These are phyloP conservation scores for Kwoniella pini DNA, from an alignment of 768 basidiomycete genomes.

Conservation along the genomic window DNA sequence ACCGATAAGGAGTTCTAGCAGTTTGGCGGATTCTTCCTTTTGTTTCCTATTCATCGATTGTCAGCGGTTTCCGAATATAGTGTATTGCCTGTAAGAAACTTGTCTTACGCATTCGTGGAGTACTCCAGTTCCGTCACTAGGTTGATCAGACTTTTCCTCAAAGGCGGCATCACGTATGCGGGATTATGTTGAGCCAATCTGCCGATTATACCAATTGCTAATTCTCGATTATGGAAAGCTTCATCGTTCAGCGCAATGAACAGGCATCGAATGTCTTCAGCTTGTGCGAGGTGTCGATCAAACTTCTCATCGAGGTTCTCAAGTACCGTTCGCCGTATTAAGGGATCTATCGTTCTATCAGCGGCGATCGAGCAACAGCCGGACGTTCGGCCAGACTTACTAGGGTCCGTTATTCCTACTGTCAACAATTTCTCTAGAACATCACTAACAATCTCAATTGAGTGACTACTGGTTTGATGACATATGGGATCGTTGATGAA, in stretches of 20 bases:
- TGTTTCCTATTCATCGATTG: constrained; percentile 42
- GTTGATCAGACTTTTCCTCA: constrained; percentile 93
- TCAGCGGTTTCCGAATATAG: constrained; percentile 15
- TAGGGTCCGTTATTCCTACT: constrained; percentile 93
- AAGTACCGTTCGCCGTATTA: constrained; percentile 82
- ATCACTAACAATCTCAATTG: constrained; percentile 95
- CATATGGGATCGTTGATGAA: constrained; percentile 95
- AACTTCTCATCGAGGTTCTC: constrained; percentile 86
- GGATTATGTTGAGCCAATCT: constrained; percentile 93
- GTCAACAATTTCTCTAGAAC: constrained; percentile 95
- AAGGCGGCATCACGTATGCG: constrained; percentile 96
- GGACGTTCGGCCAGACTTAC: constrained; percentile 57
- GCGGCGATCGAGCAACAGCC: background rate
- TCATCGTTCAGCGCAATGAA: constrained; percentile 98
- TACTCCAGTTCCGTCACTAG: constrained; percentile 96
- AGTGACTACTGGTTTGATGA: constrained; percentile 91
- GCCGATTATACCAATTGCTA: constrained; percentile 88
- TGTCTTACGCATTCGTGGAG: constrained; percentile 80
- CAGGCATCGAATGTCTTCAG: constrained; percentile 94
- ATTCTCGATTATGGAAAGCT: constrained; percentile 85
- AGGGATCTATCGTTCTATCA: constrained; percentile 62
- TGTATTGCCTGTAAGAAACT: constrained; percentile 33
- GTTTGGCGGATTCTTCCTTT: constrained; percentile 83
- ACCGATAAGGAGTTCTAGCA: constrained; percentile 83
- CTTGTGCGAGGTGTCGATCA: constrained; percentile 94